Evolutionary conservation across 2,329 filamentous ascomycete genomes (phyloP).

Genomic region (Aspergillus sp.): DNA sequence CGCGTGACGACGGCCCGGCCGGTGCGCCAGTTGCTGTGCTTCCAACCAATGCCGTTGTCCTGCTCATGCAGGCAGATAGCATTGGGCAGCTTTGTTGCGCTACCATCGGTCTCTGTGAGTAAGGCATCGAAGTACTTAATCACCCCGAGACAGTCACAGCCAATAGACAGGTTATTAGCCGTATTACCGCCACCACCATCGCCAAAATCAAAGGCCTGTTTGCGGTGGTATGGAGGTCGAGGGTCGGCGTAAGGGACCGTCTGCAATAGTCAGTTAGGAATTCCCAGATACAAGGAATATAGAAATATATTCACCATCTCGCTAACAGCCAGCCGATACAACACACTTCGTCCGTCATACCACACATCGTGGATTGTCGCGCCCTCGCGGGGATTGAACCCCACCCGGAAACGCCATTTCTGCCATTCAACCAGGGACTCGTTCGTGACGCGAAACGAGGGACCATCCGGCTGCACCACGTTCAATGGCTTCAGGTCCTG

Average conservation of each 20-base stretch:
- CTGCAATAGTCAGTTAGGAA: conserved; percentile 4
- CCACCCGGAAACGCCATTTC: conserved; percentile 63
- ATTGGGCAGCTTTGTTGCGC: conserved; percentile 52
- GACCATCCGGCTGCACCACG: conserved; percentile 63
- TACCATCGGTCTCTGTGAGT: conserved; percentile 48
- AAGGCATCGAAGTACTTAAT: conserved; percentile 61
- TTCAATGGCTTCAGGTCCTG: conserved; percentile 62
- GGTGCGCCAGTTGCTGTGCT: conserved; percentile 63
- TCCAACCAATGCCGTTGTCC: conserved; percentile 60
- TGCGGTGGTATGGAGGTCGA: conserved; percentile 59
- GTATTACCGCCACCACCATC: conserved; percentile 61
- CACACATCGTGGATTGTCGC: conserved; percentile 63
- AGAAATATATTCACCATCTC: conserved; percentile 51
- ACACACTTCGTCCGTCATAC: conserved; percentile 58
- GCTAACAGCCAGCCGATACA: conserved; percentile 60
- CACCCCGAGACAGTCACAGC: conserved; percentile 50
- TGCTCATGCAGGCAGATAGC: conserved; percentile 62
- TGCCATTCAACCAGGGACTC: conserved; percentile 50
- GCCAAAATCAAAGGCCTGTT: conserved; percentile 67
- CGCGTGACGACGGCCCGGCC: conserved; percentile 55
- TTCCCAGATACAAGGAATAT: no score
- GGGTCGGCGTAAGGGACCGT: conserved; percentile 61
- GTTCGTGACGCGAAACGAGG: conserved; percentile 50
- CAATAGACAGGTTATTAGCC: conserved; percentile 57
- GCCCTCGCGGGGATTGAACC: conserved; percentile 55